Evolutionary conservation across 2,329 filamentous ascomycete species (phyloP).

Genomic region (Calonectria montana): DNA sequence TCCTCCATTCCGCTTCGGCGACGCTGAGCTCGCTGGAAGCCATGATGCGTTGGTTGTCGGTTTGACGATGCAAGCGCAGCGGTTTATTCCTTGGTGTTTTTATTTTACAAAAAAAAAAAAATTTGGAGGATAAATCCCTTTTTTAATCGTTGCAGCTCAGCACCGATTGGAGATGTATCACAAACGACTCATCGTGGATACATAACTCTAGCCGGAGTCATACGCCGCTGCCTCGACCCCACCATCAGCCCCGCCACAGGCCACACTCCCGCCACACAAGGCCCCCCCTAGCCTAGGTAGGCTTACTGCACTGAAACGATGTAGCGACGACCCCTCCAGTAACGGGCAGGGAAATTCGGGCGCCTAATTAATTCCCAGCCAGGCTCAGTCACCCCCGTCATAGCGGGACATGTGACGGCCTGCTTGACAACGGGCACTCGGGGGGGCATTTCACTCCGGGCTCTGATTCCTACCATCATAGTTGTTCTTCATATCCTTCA

Average conservation of each 20-base stretch:
- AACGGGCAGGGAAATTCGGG: conserved; percentile 18
- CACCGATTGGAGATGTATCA: conserved; percentile 2
- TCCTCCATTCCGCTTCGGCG: conserved; percentile 78
- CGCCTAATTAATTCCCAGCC: conserved; percentile 25
- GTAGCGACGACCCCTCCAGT: not conserved
- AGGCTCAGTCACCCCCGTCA: conserved; percentile 31
- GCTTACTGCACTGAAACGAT: not conserved
- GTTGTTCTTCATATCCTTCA: conserved; percentile 23
- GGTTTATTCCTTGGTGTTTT: not conserved
- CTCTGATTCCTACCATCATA: conserved; percentile 16
- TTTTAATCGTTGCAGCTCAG: not conserved
- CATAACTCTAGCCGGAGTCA: conserved; percentile 15
- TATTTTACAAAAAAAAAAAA: no score
- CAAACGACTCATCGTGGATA: not conserved
- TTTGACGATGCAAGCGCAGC: not conserved
- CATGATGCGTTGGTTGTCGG: conserved; percentile 41
- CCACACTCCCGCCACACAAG: not conserved
- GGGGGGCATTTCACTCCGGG: conserved; percentile 26
- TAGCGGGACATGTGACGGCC: conserved; percentile 44
- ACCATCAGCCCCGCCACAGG: conserved; percentile 19
- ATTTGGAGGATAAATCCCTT: not conserved
- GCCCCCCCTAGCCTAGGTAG: not conserved
- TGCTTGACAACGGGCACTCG: conserved; percentile 28
- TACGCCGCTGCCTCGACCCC: conserved; percentile 19
- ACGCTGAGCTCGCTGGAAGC: conserved; percentile 49